Evolutionary conservation across 176 grass and related monocot species (phyloP), one percentile per base, ranked within the genome.

Genomic region (Phragmites australis): DNA sequence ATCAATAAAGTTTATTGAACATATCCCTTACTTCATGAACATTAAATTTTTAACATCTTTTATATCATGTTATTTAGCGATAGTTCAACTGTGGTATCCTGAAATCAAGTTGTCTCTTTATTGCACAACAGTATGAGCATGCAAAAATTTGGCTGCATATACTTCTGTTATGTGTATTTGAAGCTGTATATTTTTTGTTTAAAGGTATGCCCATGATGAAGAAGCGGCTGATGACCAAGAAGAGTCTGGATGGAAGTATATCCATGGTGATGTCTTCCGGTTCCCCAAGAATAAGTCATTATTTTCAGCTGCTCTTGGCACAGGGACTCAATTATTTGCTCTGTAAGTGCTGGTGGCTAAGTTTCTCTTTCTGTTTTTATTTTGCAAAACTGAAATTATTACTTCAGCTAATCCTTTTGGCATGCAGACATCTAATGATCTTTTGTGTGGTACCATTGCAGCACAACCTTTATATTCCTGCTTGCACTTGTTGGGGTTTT

Each of bases 161-260:
- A 39, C 23, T 52, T 65, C 10, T 82, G 53, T 51, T 39, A 73
- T 63, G n/a, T 81, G 46, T 76, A 49, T 34, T 37, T 17, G 4
- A 17, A 56, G 55, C 68, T 68, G 22, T 72, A 19, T 56, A 40
- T 87, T n/a, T 63, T 59, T 60, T 6, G 40, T 54, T 57, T 83
- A 60, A 87, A 97, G 95, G 77, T 97, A 97, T 87, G 92, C 90
- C 15, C 95, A 97, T 87, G 95, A 97, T 69, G 95, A 97, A 88
- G 95, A 97, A 72, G 89, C 70, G 50, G 89, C 81, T 92, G 95
- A 97, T 70, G 95, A 97, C 64, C 86, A 94, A 89, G 95, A 97
- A 89, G 95, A 97, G 70, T 90, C 89, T 83, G 95, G 95, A 45
- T 97, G 95, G 95, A 97, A 97, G 37, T 97, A 97, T 60, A 97